Evolutionary conservation across 768 basidiomycete species (phyloP), one percentile per base, ranked within the genome.

Genomic region (Amylocystis lapponica): DNA sequence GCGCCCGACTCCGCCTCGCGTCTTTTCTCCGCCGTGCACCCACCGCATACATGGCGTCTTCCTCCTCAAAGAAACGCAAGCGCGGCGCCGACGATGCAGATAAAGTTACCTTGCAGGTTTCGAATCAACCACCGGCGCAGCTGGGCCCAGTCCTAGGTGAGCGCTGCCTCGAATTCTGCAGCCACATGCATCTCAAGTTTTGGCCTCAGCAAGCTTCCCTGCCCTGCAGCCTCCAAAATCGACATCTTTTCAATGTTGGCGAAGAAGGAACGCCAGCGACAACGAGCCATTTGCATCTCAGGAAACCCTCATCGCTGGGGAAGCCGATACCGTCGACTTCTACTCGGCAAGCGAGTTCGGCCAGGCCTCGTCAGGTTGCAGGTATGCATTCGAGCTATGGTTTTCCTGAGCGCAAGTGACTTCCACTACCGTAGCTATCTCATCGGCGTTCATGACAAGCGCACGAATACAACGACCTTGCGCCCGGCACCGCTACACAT

Each of bases 291-390:
- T 72, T 36, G 59, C 56, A 12, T 53, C 57, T 16, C 37, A 55
- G 39, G 35, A 47, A 10, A 54, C 74, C 9, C 53, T 88, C 12
- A 69, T 95, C 19, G 87, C 80, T 0, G 94, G 86, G 4, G 92
- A 95, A 66, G 86, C 87, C n/a, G 72, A 81, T 22, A 70, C 76
- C 16, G 78, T 96, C 36, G 91, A 96, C 58, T 91, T 86, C 65
- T 78, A 79, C 51, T 81, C 86, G 34, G 75, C 78, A 21, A 71
- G 76, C 20, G 77, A 80, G 54, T 70, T 60, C 39, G 59, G 69
- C 52, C 60, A 66, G 4, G 73, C 75, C 23, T 67, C 78, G 34
- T 62, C 69, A 39, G 81, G 83, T 21, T 90, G 84, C 67, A 78
- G 76, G 89, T 90, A 56, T 54, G 81, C 66, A 35, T 38, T 35